These are phyloP conservation scores for Fusarium cicatricum DNA, from an alignment of 2,329 filamentous ascomycete genomes.

Conservation along the genomic window DNA sequence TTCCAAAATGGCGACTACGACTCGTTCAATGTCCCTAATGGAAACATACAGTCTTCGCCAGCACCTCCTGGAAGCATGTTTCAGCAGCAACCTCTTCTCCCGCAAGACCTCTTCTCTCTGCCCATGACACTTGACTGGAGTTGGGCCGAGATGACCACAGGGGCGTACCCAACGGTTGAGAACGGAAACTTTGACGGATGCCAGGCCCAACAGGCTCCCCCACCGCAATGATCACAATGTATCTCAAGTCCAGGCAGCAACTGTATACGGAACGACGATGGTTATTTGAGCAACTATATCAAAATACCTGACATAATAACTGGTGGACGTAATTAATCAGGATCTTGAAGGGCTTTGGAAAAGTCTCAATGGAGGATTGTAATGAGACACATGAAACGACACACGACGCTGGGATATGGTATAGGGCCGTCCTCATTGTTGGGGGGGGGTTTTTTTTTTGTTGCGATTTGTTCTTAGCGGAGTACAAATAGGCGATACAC, in stretches of 20 bases:
- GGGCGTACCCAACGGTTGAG: slow-evolving; percentile 69
- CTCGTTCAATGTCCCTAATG: slow-evolving; percentile 54
- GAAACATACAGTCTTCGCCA: slow-evolving; percentile 48
- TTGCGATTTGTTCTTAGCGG: slow-evolving; percentile 3
- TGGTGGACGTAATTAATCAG: slow-evolving; percentile 11
- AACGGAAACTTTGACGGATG: slow-evolving; percentile 61
- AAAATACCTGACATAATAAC: slow-evolving; percentile 1
- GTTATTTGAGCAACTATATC: slow-evolving; percentile 17
- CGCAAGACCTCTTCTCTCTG: slow-evolving; percentile 93
- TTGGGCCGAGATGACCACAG: slow-evolving; percentile 74
- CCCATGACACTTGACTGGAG: slow-evolving; percentile 96
- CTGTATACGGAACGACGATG: background rate
- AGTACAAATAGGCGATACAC: background rate
- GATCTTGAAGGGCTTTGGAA: background rate
- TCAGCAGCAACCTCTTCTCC: slow-evolving; percentile 88
- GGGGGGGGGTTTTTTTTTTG: background rate
- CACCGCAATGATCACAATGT: slow-evolving; percentile 1
- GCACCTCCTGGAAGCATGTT: slow-evolving; percentile 55
- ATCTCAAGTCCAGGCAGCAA: no score
- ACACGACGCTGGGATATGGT: slow-evolving; percentile 7
- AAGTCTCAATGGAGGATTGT: slow-evolving; percentile 6
- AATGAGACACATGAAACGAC: slow-evolving; percentile 40
- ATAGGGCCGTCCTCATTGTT: slow-evolving; percentile 14
- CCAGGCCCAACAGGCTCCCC: slow-evolving; percentile 10
- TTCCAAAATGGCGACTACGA: slow-evolving; percentile 52